These are phyloP conservation scores for Candida insectalens DNA, from an alignment of 805 yeast genomes.

Conservation along the genomic window DNA sequence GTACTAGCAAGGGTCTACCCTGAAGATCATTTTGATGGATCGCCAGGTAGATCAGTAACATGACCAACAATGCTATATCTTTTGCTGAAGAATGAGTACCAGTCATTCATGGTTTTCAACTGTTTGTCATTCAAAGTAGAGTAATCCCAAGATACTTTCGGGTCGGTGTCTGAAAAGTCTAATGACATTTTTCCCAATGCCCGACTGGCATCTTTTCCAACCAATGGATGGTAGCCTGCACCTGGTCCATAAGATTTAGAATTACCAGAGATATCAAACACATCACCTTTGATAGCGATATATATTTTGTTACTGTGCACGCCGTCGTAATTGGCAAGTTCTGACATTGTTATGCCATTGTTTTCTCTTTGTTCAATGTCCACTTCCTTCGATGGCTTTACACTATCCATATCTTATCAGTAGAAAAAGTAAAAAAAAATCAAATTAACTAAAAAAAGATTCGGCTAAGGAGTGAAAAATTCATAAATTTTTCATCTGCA, in stretches of 20 bases:
- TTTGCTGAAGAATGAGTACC: slow-evolving; percentile 58
- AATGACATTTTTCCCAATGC: slow-evolving; percentile 64
- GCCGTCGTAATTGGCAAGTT: slow-evolving; percentile 15
- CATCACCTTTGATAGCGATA: slow-evolving; percentile 66
- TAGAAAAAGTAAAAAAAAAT: too few species aligned
- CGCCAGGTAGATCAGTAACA: slow-evolving; percentile 21
- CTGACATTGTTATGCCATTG: slow-evolving; percentile 21
- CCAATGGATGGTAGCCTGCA: slow-evolving; percentile 58
- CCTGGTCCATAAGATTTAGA: slow-evolving; percentile 68
- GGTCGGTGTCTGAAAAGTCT: slow-evolving; percentile 40
- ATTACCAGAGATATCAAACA: slow-evolving; percentile 71
- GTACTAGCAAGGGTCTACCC: too few species aligned
- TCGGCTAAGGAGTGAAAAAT: too few species aligned
- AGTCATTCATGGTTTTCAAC: slow-evolving; percentile 53
- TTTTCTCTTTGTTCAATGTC: too few species aligned
- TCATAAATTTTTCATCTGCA: too few species aligned
- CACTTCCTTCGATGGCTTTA: too few species aligned
- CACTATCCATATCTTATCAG: too few species aligned
- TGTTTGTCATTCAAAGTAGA: slow-evolving; percentile 51
- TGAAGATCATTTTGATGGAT: too few species aligned
- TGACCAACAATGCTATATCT: slow-evolving; percentile 38
- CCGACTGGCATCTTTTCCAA: slow-evolving; percentile 70
- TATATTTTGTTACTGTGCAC: slow-evolving; percentile 36
- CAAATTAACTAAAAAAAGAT: too few species aligned
- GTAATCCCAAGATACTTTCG: slow-evolving; percentile 35